phyloP scores from a whole-genome alignment of 179 eudicot species.

The Drosera spatulata region DNA sequence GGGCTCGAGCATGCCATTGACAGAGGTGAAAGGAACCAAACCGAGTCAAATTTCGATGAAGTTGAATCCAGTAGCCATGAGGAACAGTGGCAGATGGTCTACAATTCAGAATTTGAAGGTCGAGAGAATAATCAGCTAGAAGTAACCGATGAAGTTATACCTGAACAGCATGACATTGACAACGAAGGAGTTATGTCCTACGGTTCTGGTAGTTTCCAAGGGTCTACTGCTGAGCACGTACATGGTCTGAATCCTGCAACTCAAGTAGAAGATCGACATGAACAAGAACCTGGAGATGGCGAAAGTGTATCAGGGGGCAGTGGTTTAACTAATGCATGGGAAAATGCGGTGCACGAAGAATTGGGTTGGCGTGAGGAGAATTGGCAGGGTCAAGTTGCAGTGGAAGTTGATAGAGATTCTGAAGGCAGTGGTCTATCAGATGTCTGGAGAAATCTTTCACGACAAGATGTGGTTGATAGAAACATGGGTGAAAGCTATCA shows the following conservation, averaged over 20 bases:
- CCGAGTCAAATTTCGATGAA: too few relatives aligned
- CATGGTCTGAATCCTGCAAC: slow-evolving; percentile 15
- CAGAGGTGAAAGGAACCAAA: too few relatives aligned
- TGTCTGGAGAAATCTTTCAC: too few relatives aligned
- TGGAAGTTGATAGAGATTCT: too few relatives aligned
- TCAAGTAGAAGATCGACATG: slow-evolving; percentile 30
- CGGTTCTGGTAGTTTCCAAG: slow-evolving; percentile 13
- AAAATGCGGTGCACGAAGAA: slow-evolving; percentile 26
- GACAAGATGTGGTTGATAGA: slow-evolving; percentile 10
- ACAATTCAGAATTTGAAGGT: slow-evolving; percentile 15
- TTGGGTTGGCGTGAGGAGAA: too few relatives aligned
- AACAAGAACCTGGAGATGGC: slow-evolving; percentile 31
- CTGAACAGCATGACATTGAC: slow-evolving; percentile 10
- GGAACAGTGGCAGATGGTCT: slow-evolving; percentile 7
- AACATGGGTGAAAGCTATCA: slow-evolving; percentile 30
- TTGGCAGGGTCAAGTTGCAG: too few relatives aligned
- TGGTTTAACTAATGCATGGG: slow-evolving; percentile 40
- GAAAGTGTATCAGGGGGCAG: slow-evolving; percentile 36
- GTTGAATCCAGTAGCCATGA: slow-evolving; percentile 1
- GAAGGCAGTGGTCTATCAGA: too few relatives aligned
- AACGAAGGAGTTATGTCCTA: slow-evolving; percentile 17
- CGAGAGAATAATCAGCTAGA: slow-evolving; percentile 9
- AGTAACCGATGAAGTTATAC: slow-evolving; percentile 13
- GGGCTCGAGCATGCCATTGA: too few relatives aligned
- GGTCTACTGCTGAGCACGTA: slow-evolving; percentile 13